A percentile compares a stretch with the other conserved stretches of the same genome.
phyloP scores from a whole-genome alignment of 768 basidiomycete species.

The Mycena haematopus region DNA sequence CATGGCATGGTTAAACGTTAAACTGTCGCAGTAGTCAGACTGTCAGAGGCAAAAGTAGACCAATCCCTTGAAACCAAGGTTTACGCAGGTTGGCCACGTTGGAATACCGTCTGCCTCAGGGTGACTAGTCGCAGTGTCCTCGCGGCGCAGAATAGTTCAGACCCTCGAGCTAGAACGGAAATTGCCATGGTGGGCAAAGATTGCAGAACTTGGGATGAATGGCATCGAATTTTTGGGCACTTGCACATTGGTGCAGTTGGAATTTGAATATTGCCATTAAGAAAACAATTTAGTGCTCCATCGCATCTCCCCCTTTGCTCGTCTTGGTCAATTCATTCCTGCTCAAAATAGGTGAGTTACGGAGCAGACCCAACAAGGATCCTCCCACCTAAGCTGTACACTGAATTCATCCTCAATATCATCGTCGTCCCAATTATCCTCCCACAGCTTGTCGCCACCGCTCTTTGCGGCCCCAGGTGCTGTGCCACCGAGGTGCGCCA shows the following conservation, averaged over 20 bases:
- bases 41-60: no score
- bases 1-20: no score
- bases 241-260: conserved; percentile 12
- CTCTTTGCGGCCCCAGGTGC: conserved; percentile 79
- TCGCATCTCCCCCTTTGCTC: conserved; percentile 53
- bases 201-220: conserved; percentile 33
- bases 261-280: neutral
- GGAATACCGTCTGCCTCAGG: no score
- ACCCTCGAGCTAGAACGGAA: neutral
- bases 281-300: conserved; percentile 53
- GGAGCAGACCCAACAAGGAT: neutral
- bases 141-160: neutral
- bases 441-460: conserved; percentile 93
- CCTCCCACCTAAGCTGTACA: conserved; percentile 87
- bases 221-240: conserved; percentile 33
- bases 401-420: conserved; percentile 98
- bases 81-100: no score
- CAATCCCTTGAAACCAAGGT: no score
- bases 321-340: conserved; percentile 73
- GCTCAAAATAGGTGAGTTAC: conserved; percentile 32
- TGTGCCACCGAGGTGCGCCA: conserved; percentile 77
- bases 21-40: no score
- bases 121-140: conserved; percentile 25
- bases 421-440: conserved; percentile 99
- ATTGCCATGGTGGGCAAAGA: neutral